Conservation (phyloP, 768 basidiomycete genomes). For the Galerina sulciceps region DNA sequence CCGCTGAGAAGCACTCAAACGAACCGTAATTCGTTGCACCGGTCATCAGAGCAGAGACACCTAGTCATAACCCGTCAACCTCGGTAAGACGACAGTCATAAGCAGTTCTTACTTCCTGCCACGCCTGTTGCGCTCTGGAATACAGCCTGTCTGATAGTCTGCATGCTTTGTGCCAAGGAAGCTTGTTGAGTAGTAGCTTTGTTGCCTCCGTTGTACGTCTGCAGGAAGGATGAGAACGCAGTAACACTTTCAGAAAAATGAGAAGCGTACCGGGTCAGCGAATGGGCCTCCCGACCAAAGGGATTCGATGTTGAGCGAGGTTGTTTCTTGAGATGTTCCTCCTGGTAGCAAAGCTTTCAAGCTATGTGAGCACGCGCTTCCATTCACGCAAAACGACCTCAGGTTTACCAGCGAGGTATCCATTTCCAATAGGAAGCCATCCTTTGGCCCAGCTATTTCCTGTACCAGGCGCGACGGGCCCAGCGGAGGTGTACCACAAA, state of each 20-base stretch:
- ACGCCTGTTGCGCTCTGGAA: constrained; percentile 64
- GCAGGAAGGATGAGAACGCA: constrained; percentile 29
- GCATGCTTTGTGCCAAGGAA: constrained; percentile 52
- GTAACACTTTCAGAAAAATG: background rate
- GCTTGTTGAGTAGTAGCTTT: constrained; percentile 47
- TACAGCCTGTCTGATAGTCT: constrained; percentile 55
- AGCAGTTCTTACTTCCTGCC: constrained; percentile 47
- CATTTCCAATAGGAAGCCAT: constrained; percentile 75
- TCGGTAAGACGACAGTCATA: background rate
- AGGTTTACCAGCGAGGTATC: constrained; percentile 62
- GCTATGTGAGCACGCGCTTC: background rate
- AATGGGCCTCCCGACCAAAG: constrained; percentile 83
- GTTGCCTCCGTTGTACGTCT: constrained; percentile 72
- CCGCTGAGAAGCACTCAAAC: background rate
- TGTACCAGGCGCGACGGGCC: too few relatives aligned
- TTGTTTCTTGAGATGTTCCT: constrained; percentile 59
- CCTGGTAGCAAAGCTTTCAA: constrained; percentile 66
- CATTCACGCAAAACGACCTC: background rate
- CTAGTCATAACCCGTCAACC: constrained; percentile 33
- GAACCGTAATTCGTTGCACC: constrained; percentile 65
- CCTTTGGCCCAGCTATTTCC: constrained; percentile 58
- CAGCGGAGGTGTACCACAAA: constrained; percentile 67
- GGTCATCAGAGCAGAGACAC: constrained; percentile 55
- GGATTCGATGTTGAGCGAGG: constrained; percentile 75
- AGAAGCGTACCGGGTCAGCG: constrained; percentile 52